These are phyloP conservation scores for Citrus sp. DNA, from an alignment of 345 rosid species.

Conservation along the genomic window DNA sequence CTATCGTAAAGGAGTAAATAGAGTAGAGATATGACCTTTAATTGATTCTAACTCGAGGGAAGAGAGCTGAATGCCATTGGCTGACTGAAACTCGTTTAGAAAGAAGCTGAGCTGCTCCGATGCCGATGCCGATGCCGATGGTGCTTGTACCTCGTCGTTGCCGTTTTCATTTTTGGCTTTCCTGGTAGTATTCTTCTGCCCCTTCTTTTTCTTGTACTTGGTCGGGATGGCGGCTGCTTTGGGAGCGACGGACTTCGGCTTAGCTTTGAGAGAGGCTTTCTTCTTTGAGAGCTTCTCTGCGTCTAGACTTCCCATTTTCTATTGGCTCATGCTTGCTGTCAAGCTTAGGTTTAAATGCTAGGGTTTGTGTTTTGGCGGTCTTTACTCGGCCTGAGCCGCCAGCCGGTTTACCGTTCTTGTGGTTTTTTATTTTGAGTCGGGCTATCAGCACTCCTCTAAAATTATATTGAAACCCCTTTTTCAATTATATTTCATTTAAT, in stretches of 20 bases:
- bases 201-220: conserved; percentile 20
- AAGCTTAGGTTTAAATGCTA: neutral
- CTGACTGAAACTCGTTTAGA: conserved; percentile 49
- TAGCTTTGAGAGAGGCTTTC: neutral
- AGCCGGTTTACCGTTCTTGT: too few species aligned
- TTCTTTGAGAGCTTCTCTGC: conserved; percentile 5
- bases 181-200: conserved; percentile 8
- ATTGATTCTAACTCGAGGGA: conserved; percentile 69
- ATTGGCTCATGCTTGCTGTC: neutral
- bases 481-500: too few species aligned
- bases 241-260: neutral
- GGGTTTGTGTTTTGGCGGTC: neutral
- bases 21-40: conserved; percentile 32
- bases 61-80: conserved; percentile 54
- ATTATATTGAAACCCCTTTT: rapidly evolving
- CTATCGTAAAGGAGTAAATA: too few species aligned
- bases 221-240: conserved; percentile 8
- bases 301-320: conserved; percentile 10
- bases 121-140: conserved; percentile 32
- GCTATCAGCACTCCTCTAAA: rapidly evolving
- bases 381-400: too few species aligned
- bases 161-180: neutral
- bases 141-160: conserved; percentile 4
- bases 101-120: conserved; percentile 56
- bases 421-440: too few species aligned